Base-by-base conservation (phyloP, 108 stramenopile genomes). In the Pinguiococcus pyrenoidosus region DNA sequence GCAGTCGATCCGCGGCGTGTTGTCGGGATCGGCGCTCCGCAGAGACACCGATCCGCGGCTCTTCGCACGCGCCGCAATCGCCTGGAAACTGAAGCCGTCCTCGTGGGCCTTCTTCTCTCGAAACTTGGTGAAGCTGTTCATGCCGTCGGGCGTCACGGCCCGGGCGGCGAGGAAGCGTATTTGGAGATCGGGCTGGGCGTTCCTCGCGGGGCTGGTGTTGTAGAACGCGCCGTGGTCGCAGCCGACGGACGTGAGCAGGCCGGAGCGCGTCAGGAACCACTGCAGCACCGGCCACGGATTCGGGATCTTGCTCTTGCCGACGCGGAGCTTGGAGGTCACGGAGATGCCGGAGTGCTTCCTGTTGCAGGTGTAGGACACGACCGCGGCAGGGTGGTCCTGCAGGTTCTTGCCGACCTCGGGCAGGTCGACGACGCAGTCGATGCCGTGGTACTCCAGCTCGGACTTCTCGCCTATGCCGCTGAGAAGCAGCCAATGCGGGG, bases 271-370 rank as follows among this genome's bases (percentile, higher is more conserved):
- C 37, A 53, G 16, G 27, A 59, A n/a, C 62, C 62, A 63, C 56
- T 44, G 30, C 18, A 59, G 49, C 24, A 29, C 51, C n/a, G 33
- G 34, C 41, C 66, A 39, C 1, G 67, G 63, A 39, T 58, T 56
- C 20, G 45, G 64, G 22, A 34, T 23, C 20, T 13, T 28, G 37
- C 25, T 54, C 9, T 61, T 51, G 28, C 45, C 53, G 27, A 72
- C 10, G 17, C 72, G 64, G 33, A 76, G 37, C 60, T 67, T 34
- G 32, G 68, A 62, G 29, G 71, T 70, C 49, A 73, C 62, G 56
- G 49, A 51, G 32, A 70, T 48, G 7, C 68, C 68, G 55, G 49
- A 49, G 37, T 48, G 17, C 13, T 58, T 51, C 1, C 52, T 61
- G 21, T 47, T 23, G 32, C 59, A 67, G 13, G 56, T 56, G 6